A percentile compares a stretch with the other conserved stretches of the same genome.
These are phyloP conservation scores for Incumbomyces lentus DNA, from an alignment of 2,329 filamentous ascomycete species.

Conservation along the genomic window DNA sequence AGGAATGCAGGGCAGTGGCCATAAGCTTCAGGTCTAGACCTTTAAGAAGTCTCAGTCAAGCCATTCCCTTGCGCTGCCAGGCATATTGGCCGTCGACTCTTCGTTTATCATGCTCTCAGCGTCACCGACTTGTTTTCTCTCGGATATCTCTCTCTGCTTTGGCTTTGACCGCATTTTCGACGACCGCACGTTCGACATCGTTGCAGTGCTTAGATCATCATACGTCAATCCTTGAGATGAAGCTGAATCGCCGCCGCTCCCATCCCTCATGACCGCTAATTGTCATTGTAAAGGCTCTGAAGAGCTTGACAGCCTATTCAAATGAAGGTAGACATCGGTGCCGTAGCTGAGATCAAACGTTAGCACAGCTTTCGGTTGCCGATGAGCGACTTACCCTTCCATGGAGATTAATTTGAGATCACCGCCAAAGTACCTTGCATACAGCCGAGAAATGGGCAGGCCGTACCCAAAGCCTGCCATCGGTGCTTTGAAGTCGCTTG, in stretches of 20 bases:
- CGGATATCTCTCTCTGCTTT: conserved; percentile 62
- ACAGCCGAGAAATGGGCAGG: conserved; percentile 82
- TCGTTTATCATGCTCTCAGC: conserved; percentile 64
- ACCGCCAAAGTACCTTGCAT: conserved; percentile 93
- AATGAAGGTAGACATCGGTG: conserved; percentile 94
- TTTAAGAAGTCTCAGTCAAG: conserved; percentile 13
- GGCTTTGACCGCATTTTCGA: conserved; percentile 65
- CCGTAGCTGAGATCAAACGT: conserved; percentile 58
- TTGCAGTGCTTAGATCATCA: conserved; percentile 25
- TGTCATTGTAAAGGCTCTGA: conserved; percentile 93
- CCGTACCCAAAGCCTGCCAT: conserved; percentile 99
- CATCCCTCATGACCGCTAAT: conserved; percentile 57
- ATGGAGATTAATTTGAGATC: conserved; percentile 97
- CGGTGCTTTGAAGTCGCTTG: conserved; percentile 97
- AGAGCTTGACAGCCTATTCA: conserved; percentile 88
- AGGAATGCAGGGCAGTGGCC: too few species aligned
- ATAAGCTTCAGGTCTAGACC: not conserved
- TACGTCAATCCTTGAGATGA: conserved; percentile 52
- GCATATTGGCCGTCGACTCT: conserved; percentile 22
- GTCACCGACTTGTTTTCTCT: conserved; percentile 84
- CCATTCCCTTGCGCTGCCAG: conserved; percentile 16
- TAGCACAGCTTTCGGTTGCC: conserved; percentile 7
- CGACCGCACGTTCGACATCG: conserved; percentile 51
- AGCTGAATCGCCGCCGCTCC: conserved; percentile 2
- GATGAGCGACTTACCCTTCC: conserved; percentile 65